phyloP scores from a whole-genome alignment of 2,329 filamentous ascomycete genomes.

The Colletotrichum sp. region DNA sequence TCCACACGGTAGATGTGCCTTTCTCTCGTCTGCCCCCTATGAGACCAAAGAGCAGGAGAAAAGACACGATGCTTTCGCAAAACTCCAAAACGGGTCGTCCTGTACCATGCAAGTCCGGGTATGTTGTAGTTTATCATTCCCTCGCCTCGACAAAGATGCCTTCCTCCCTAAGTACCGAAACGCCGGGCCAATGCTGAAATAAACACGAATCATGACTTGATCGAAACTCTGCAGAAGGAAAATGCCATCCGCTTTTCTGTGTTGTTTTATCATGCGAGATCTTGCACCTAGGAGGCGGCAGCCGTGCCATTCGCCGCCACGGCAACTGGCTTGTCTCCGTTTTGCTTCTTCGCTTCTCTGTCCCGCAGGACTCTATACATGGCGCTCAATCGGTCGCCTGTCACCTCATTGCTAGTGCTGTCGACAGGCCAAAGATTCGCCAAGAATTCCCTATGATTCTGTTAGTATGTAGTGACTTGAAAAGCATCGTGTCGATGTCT shows the following conservation, averaged over 20 bases:
- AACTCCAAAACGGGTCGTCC: slow-evolving; percentile 23
- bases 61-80: slow-evolving; percentile 20
- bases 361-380: slow-evolving; percentile 48
- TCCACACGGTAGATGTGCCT: not conserved
- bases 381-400: slow-evolving; percentile 47
- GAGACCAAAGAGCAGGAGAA: not conserved
- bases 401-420: slow-evolving; percentile 48
- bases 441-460: slow-evolving; percentile 44
- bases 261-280: slow-evolving; percentile 5
- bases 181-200: slow-evolving; percentile 24
- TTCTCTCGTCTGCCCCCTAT: not conserved
- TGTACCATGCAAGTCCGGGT: slow-evolving; percentile 24
- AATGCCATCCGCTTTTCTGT: not conserved
- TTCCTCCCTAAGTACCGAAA: slow-evolving; percentile 17
- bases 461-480: not conserved
- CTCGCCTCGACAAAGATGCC: slow-evolving; percentile 20
- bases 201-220: slow-evolving; percentile 11
- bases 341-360: slow-evolving; percentile 31
- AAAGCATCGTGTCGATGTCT: not conserved
- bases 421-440: slow-evolving; percentile 52
- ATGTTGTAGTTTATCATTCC: slow-evolving; percentile 26
- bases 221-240: slow-evolving; percentile 10
- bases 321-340: slow-evolving; percentile 4
- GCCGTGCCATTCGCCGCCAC: slow-evolving; percentile 21
- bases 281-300: slow-evolving; percentile 14